Conservation (phyloP, 306 rosid genomes). For the Dalbergia oliveri region DNA sequence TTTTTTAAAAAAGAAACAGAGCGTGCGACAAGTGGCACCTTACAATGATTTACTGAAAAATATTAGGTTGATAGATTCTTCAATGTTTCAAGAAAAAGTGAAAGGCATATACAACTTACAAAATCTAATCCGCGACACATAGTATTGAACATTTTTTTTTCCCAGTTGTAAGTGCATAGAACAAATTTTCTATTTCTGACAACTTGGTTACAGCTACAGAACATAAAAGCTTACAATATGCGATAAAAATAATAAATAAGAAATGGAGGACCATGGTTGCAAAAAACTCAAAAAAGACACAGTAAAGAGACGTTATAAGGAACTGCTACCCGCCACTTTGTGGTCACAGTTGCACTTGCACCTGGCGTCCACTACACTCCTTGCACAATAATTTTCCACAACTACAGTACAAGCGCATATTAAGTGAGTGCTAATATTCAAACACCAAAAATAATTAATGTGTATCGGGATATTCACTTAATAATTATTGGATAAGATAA, state of each 20-base stretch:
- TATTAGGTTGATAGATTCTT: too few species aligned
- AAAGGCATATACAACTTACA: too few species aligned
- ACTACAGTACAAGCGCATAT: neutral
- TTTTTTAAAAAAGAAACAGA: neutral
- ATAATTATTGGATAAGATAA: too few species aligned
- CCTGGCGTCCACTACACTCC: conserved; percentile 36
- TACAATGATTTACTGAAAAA: conserved; percentile 5
- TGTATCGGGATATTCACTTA: too few species aligned
- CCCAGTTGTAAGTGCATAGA: too few species aligned
- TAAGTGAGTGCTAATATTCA: too few species aligned
- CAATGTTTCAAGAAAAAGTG: too few species aligned
- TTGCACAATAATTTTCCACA: neutral
- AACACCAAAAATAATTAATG: too few species aligned
- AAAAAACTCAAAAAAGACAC: neutral
- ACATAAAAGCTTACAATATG: neutral
- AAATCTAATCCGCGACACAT: too few species aligned
- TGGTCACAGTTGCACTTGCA: conserved; percentile 8
- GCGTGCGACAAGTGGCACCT: neutral
- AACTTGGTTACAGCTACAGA: too few species aligned
- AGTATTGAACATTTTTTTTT: too few species aligned
- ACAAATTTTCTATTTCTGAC: too few species aligned
- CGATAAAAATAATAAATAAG: conserved; percentile 24
- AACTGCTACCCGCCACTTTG: conserved; percentile 54
- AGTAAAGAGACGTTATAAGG: conserved; percentile 64
- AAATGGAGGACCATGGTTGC: conserved; percentile 20